These are phyloP conservation scores for Coemansia sp. DNA, from an alignment of 192 early-diverging fungal genomes.

Conservation along the genomic window DNA sequence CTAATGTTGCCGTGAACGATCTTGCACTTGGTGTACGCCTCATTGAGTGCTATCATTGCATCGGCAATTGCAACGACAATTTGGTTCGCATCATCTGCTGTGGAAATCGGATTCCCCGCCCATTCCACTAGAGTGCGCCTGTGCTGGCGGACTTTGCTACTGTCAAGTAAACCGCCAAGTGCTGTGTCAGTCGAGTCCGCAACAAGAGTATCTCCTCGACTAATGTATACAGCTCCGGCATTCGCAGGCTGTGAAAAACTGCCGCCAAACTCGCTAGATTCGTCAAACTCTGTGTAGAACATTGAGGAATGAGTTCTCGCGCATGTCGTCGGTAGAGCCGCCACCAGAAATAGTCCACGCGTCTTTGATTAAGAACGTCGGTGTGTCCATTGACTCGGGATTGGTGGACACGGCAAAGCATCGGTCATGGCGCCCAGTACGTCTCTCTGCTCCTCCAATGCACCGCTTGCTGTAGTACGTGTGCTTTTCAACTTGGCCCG, in stretches of 20 bases:
- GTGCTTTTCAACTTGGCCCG: not conserved
- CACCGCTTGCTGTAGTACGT: not conserved
- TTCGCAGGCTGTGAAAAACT: too few relatives aligned
- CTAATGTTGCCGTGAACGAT: not conserved
- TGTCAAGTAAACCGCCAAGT: not conserved
- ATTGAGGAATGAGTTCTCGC: not conserved
- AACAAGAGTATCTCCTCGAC: not conserved
- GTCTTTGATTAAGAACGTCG: too few relatives aligned
- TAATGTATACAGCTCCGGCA: not conserved
- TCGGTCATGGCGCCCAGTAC: not conserved
- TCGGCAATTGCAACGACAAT: conserved; percentile 23
- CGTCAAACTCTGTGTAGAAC: not conserved
- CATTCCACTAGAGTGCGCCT: conserved; percentile 6
- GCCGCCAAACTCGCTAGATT: too few relatives aligned
- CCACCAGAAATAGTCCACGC: too few relatives aligned
- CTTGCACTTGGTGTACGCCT: not conserved
- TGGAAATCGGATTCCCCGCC: not conserved
- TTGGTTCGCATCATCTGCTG: not conserved
- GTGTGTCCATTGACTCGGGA: too few relatives aligned
- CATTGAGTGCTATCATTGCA: conserved; percentile 8
- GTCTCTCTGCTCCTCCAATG: not conserved
- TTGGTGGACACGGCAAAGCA: not conserved
- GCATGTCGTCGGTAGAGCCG: too few relatives aligned
- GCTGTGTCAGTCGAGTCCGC: conserved; percentile 1
- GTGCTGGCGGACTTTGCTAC: conserved; percentile 5